Conservation (phyloP, 1,284 basidiomycete species). For the Phellinidium pouzarii region DNA sequence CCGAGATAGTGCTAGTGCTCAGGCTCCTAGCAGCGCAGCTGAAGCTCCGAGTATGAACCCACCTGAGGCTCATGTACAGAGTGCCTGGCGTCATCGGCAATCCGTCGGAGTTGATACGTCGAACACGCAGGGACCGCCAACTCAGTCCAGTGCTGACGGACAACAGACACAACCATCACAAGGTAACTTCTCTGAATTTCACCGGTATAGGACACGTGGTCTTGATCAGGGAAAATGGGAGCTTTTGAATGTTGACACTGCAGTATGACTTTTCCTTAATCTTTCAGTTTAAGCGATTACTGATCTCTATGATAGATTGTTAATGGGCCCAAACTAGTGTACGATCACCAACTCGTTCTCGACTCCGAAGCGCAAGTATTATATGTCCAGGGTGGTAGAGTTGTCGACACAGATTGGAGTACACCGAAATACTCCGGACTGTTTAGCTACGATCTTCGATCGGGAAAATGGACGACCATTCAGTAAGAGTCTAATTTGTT, state of each 20-base stretch:
- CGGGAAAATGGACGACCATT: conserved; percentile 56
- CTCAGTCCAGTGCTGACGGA: background rate
- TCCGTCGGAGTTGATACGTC: conserved; percentile 14
- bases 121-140: conserved; percentile 13
- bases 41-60: background rate
- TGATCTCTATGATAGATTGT: conserved; percentile 37
- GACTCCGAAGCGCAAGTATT: conserved; percentile 66
- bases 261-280: conserved; percentile 35
- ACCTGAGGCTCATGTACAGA: conserved; percentile 6
- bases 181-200: conserved; percentile 49
- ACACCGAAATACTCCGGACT: conserved; percentile 57
- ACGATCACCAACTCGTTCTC: conserved; percentile 78
- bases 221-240: conserved; percentile 60
- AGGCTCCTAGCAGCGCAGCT: background rate
- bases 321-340: conserved; percentile 69
- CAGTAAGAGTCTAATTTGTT: conserved; percentile 43
- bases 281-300: background rate
- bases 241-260: conserved; percentile 53
- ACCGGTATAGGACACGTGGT: conserved; percentile 61
- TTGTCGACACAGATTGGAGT: conserved; percentile 58
- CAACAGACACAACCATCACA: background rate
- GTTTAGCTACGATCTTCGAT: conserved; percentile 59
- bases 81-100: conserved; percentile 10
- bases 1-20: background rate
- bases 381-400: conserved; percentile 74